Base-by-base conservation (phyloP, 2,329 filamentous ascomycete genomes). In the Penicillium paneum region DNA sequence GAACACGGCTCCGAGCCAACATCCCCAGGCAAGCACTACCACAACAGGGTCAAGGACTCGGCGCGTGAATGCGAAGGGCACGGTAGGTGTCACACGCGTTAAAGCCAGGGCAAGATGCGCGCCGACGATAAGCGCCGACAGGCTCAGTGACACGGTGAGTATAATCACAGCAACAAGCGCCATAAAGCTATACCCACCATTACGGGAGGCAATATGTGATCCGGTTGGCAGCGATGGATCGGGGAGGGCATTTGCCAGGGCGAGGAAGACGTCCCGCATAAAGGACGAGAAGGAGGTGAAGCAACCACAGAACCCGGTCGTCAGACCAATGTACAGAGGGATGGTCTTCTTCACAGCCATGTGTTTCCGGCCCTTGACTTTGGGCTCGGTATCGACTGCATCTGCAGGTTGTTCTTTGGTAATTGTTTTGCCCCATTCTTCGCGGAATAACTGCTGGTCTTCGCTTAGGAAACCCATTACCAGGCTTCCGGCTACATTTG, bases 221-320 rank as follows among this genome's bases (percentile, higher is more conserved):
- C 56, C 65, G 0, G 73, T 57, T 60, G 79, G 69, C 49, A 74
- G 66, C 63, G 78, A 73, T 0, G 83, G 81, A 1, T 79, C 75
- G 0, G 82, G 78, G 11, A 95, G 74, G 59, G 88, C 81, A 67
- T 96, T 94, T 4, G 89, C 86, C 17, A 95, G 74, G 0, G 90
- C 87, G 21, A 96, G 80, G 68, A 95, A 96, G 13, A 81, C 74
- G 64, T 96, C 92, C 7, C 89, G 82, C 43, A 92, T 86, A 68
- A 96, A 95, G 19, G 87, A 85, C 0, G 91, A 96, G 73, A 96
- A 96, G 10, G 88, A 92, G 0, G 92, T 97, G 66, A 94, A 90
- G 61, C 89, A 92, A 58, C 93, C 90, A 66, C 91, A 96, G 71
- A 94, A 94, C 11, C 89, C 93, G 0, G 89, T 96, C 0, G 90